Conservation (phyloP, 371 early-diverging fungal genomes). For the Smittium mucronatum region DNA sequence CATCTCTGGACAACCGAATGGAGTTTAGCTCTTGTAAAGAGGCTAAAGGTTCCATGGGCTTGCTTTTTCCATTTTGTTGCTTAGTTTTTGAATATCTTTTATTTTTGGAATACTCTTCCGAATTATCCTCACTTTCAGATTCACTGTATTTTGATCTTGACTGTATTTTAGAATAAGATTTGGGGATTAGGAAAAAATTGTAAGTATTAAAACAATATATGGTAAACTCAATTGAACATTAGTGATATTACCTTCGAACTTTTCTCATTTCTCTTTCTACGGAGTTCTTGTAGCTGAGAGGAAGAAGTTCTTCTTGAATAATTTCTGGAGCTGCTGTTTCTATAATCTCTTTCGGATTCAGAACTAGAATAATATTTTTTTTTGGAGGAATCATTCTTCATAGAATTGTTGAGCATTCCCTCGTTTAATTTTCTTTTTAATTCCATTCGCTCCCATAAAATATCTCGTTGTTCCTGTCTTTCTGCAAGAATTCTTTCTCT, state of each 20-base stretch:
- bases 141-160: slow-evolving; percentile 11
- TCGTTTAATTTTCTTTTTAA: slow-evolving; percentile 29
- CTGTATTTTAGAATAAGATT: not conserved
- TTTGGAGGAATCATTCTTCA: not conserved
- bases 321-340: not conserved
- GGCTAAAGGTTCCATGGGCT: slow-evolving; percentile 34
- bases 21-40: slow-evolving; percentile 46
- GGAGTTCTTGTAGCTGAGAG: slow-evolving; percentile 1
- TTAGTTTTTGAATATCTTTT: not conserved
- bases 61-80: slow-evolving; percentile 12
- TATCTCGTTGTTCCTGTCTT: slow-evolving; percentile 45
- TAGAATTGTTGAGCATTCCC: not conserved
- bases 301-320: slow-evolving; percentile 9
- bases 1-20: slow-evolving; percentile 43
- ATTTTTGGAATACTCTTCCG: slow-evolving; percentile 12
- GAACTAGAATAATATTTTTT: not conserved
- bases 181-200: not conserved
- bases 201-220: not conserved
- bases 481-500: slow-evolving; percentile 63
- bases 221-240: not conserved
- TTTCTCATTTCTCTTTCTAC: slow-evolving; percentile 6
- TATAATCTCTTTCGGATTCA: not conserved
- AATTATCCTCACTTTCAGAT: slow-evolving; percentile 18
- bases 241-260: not conserved
- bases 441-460: slow-evolving; percentile 33